These are phyloP conservation scores for Trichosporon ovoides DNA, from an alignment of 1,284 basidiomycete genomes.

Conservation along the genomic window DNA sequence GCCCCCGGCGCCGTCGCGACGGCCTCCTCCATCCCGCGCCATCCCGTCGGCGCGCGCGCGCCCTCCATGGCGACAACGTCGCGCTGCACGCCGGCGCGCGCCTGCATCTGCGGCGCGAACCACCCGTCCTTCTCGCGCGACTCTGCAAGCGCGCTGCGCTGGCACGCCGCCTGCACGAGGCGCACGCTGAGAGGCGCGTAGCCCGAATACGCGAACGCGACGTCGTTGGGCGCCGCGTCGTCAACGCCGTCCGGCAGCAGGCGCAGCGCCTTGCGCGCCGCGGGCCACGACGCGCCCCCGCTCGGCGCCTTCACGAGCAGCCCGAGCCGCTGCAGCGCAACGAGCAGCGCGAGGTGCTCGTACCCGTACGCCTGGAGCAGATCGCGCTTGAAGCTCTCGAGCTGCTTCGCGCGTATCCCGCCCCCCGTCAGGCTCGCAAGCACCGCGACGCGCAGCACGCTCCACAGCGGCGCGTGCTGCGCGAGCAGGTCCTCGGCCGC, in stretches of 20 bases:
- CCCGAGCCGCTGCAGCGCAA: slow-evolving; percentile 68
- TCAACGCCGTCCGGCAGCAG: slow-evolving; percentile 85
- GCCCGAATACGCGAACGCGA: slow-evolving; percentile 93
- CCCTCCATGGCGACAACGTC: slow-evolving; percentile 38
- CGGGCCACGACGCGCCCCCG: slow-evolving; percentile 56
- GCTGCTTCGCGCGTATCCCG: slow-evolving; percentile 77
- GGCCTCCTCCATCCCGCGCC: slow-evolving; percentile 94
- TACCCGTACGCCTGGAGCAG: slow-evolving; percentile 95
- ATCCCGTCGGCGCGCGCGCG: slow-evolving; percentile 69
- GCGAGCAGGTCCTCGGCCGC: slow-evolving; percentile 82
- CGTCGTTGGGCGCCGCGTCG: slow-evolving; percentile 70
- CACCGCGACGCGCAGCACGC: slow-evolving; percentile 73
- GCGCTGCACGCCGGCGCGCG: neutral
- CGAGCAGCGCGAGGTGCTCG: slow-evolving; percentile 73
- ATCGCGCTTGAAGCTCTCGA: slow-evolving; percentile 75
- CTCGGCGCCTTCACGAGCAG: slow-evolving; percentile 53
- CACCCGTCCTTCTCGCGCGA: slow-evolving; percentile 40
- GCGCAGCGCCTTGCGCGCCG: slow-evolving; percentile 75
- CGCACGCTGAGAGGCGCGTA: slow-evolving; percentile 91
- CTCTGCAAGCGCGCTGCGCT: slow-evolving; percentile 69
- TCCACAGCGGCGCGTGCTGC: slow-evolving; percentile 71
- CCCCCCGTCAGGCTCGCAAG: slow-evolving; percentile 76
- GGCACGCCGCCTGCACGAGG: slow-evolving; percentile 83
- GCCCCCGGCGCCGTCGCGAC: slow-evolving; percentile 74
- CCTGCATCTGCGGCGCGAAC: neutral